A percentile compares a stretch with the other conserved stretches of the same genome.
Evolutionary conservation across 371 early-diverging fungal genomes (phyloP).

Genomic region (Nematocida sp.): DNA sequence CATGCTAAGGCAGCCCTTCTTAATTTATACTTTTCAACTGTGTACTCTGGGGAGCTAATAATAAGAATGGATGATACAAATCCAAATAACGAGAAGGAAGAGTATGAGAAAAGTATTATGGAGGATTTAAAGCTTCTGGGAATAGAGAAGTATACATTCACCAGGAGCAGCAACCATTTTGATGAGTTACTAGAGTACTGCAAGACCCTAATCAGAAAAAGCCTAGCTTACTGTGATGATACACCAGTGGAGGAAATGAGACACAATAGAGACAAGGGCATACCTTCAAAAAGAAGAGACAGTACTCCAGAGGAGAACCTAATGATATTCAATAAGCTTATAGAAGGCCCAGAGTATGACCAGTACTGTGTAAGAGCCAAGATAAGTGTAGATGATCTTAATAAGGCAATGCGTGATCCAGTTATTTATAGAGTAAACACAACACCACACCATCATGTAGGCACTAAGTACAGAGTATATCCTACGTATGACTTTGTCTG

Average conservation of each 20-base stretch:
- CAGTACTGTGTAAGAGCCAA: slow-evolving; percentile 91
- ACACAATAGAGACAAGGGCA: slow-evolving; percentile 77
- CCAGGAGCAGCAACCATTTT: slow-evolving; percentile 92
- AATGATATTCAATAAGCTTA: slow-evolving; percentile 83
- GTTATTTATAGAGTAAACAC: slow-evolving; percentile 90
- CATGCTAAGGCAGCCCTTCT: slow-evolving; percentile 96
- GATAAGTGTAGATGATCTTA: slow-evolving; percentile 79
- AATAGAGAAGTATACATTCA: slow-evolving; percentile 71
- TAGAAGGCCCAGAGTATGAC: slow-evolving; percentile 66
- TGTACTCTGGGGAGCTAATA: slow-evolving; percentile 81
- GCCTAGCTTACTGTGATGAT: slow-evolving; percentile 90
- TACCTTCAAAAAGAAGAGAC: slow-evolving; percentile 78
- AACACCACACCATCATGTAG: slow-evolving; percentile 78
- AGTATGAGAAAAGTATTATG: slow-evolving; percentile 60
- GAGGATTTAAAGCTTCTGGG: slow-evolving; percentile 66
- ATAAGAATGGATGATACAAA: slow-evolving; percentile 99
- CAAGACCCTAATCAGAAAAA: slow-evolving; percentile 75
- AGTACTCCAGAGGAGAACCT: slow-evolving; percentile 78
- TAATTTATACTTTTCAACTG: slow-evolving; percentile 88
- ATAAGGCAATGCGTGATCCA: slow-evolving; percentile 96
- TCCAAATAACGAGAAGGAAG: slow-evolving; percentile 84
- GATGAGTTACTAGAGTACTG: slow-evolving; percentile 77
- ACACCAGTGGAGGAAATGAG: slow-evolving; percentile 82
- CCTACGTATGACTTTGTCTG: slow-evolving; percentile 99
- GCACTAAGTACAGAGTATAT: slow-evolving; percentile 84